Evolutionary conservation across 2,329 filamentous ascomycete genomes (phyloP).

Genomic region (Cercospora canescens): DNA sequence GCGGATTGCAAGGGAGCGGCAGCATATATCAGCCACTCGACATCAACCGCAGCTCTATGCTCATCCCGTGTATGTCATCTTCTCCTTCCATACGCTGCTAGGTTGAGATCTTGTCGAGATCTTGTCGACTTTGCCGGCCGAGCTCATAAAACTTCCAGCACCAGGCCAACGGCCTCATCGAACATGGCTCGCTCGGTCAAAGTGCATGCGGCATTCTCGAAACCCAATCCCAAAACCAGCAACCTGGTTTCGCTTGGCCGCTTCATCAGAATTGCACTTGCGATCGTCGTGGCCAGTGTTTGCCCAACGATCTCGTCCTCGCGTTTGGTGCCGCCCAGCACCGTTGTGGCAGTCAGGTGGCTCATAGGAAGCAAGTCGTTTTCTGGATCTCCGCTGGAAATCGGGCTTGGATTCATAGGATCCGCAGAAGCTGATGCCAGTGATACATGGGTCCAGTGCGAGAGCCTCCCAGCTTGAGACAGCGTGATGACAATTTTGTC

Average conservation of each 20-base stretch:
- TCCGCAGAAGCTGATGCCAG: conserved; percentile 67
- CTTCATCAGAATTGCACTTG: conserved; percentile 71
- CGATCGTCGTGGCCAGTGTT: conserved; percentile 86
- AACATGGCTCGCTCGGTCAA: conserved; percentile 41
- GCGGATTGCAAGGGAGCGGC: not conserved
- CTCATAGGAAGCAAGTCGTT: conserved; percentile 70
- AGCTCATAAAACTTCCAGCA: conserved; percentile 30
- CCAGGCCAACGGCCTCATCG: conserved; percentile 38
- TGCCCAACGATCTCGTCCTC: conserved; percentile 78
- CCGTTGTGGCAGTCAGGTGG: conserved; percentile 80
- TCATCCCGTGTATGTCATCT: not conserved
- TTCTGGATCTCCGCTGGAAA: conserved; percentile 42
- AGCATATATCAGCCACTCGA: not conserved
- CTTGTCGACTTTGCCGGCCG: not conserved
- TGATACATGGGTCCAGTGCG: conserved; percentile 93
- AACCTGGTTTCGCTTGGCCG: conserved; percentile 63
- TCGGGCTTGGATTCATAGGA: conserved; percentile 60
- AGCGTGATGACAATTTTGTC: conserved; percentile 92
- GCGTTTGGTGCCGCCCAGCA: conserved; percentile 79
- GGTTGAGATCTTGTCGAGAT: too few species aligned
- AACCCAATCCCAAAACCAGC: conserved; percentile 60
- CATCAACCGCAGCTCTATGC: not conserved
- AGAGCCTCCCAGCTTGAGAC: conserved; percentile 78
- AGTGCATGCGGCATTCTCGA: conserved; percentile 42
- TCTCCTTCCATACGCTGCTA: too few species aligned